A percentile compares a stretch with the other conserved stretches of the same genome.
phyloP scores from a whole-genome alignment of 768 basidiomycete genomes.

The Pholiota conissans region DNA sequence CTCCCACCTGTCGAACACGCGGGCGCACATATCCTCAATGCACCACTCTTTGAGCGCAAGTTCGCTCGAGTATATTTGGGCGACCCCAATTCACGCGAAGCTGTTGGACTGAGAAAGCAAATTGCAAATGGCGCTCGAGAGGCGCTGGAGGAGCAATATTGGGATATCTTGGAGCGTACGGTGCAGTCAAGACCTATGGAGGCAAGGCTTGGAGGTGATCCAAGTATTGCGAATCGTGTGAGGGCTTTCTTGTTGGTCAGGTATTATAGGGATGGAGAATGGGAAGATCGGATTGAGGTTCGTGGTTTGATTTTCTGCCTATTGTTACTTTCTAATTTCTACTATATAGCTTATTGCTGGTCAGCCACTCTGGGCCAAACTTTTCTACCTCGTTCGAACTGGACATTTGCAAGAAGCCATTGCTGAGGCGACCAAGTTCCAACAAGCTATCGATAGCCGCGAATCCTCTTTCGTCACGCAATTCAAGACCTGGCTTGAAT shows the following conservation, averaged over 20 bases:
- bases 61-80: slow-evolving; percentile 80
- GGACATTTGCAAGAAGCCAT: slow-evolving; percentile 84
- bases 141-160: slow-evolving; percentile 89
- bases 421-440: slow-evolving; percentile 67
- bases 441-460: slow-evolving; percentile 69
- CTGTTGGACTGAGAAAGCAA: slow-evolving; percentile 62
- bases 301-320: slow-evolving; percentile 17
- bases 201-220: slow-evolving; percentile 88
- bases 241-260: slow-evolving; percentile 82
- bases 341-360: slow-evolving; percentile 72
- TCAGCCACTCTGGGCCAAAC: slow-evolving; percentile 88
- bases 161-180: slow-evolving; percentile 79
- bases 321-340: neutral
- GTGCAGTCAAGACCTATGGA: slow-evolving; percentile 81
- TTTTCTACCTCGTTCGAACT: slow-evolving; percentile 90
- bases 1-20: slow-evolving; percentile 79
- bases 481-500: slow-evolving; percentile 83
- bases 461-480: slow-evolving; percentile 83
- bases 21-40: slow-evolving; percentile 79
- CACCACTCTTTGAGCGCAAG: slow-evolving; percentile 79
- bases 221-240: slow-evolving; percentile 86
- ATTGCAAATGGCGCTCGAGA: slow-evolving; percentile 77
- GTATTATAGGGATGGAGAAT: slow-evolving; percentile 79
- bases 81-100: slow-evolving; percentile 62
- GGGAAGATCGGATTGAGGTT: slow-evolving; percentile 90